phyloP scores from a whole-genome alignment of 129 eudicot genomes.

The Glebionis coronaria region DNA sequence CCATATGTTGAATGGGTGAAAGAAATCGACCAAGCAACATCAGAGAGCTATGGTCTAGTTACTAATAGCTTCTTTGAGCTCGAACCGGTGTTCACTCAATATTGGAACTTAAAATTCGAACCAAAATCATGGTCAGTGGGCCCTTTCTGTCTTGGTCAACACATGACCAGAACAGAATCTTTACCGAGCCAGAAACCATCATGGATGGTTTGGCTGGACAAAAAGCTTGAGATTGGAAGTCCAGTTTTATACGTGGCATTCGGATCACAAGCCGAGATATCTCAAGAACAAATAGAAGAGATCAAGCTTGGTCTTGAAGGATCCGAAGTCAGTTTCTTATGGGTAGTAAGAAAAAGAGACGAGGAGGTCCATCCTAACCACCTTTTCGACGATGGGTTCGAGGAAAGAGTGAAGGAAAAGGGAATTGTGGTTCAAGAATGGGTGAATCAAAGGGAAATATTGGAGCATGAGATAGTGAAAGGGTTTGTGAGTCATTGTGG shows the following conservation, averaged over 20 bases:
- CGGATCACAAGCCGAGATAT: conserved; percentile 46
- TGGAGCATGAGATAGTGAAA: conserved; percentile 22
- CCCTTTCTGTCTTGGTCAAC: conserved; percentile 38
- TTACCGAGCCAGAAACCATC: not conserved
- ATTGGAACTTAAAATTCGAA: not conserved
- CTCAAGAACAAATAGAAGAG: conserved; percentile 36
- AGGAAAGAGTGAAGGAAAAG: conserved; percentile 15
- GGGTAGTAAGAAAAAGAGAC: conserved; percentile 43
- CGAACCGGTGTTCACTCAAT: conserved; percentile 27
- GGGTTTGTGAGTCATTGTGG: conserved; percentile 42
- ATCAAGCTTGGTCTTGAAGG: conserved; percentile 40
- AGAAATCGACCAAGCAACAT: conserved; percentile 11
- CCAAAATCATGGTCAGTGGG: conserved; percentile 49
- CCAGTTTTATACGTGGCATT: conserved; percentile 55
- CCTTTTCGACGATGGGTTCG: conserved; percentile 21
- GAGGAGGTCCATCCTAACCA: not conserved
- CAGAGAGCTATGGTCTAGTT: conserved; percentile 36
- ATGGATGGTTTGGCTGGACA: conserved; percentile 60
- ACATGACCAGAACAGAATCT: not conserved
- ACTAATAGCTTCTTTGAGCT: conserved; percentile 52
- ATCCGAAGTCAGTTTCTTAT: conserved; percentile 45
- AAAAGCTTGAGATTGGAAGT: conserved; percentile 28
- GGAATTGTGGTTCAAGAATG: conserved; percentile 29
- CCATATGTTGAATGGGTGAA: conserved; percentile 23
- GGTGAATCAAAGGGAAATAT: conserved; percentile 32